Percentiles rank a stretch among this genome's conserved stretches.
phyloP scores from a whole-genome alignment of 1,284 basidiomycete genomes.

The Trametes sp. region DNA sequence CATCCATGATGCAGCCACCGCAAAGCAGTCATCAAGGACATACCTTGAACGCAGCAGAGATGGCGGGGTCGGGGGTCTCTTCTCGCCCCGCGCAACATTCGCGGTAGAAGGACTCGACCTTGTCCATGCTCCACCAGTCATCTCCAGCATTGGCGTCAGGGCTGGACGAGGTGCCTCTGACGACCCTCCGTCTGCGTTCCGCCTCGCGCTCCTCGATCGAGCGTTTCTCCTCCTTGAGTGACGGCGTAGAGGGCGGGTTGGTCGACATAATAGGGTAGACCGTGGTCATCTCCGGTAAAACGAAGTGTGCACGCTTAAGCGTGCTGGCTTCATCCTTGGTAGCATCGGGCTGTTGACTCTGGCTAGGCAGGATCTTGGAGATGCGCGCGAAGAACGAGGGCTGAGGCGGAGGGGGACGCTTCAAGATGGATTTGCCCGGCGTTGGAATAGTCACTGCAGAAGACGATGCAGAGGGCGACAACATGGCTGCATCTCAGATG shows the following conservation, averaged over 20 bases:
- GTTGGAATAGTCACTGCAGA: conserved; percentile 79
- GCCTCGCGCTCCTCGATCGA: conserved; percentile 71
- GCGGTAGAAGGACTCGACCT: conserved; percentile 81
- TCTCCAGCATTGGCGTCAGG: conserved; percentile 46
- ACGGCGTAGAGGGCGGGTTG: conserved; percentile 80
- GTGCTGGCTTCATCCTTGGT: conserved; percentile 55
- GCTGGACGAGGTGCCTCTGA: conserved; percentile 59
- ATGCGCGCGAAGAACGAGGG: conserved; percentile 77
- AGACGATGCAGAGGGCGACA: conserved; percentile 65
- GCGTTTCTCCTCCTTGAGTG: conserved; percentile 77
- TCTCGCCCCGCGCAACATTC: conserved; percentile 84
- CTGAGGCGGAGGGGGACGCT: conserved; percentile 74
- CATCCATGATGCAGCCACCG: not conserved
- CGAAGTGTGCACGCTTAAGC: conserved; percentile 86
- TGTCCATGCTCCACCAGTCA: conserved; percentile 84
- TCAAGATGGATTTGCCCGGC: conserved; percentile 81
- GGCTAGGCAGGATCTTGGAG: conserved; percentile 68
- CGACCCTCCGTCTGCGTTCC: conserved; percentile 66
- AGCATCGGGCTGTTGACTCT: conserved; percentile 38
- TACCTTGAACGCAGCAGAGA: conserved; percentile 79
- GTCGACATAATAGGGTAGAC: conserved; percentile 87
- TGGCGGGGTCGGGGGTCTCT: conserved; percentile 69
- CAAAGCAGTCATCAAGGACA: conserved; percentile 32
- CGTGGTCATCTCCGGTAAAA: conserved; percentile 81
- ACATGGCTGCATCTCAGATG: conserved; percentile 42